Conservation (phyloP, 1,284 basidiomycete genomes). For the Cutaneotrichosporon mucoides region DNA sequence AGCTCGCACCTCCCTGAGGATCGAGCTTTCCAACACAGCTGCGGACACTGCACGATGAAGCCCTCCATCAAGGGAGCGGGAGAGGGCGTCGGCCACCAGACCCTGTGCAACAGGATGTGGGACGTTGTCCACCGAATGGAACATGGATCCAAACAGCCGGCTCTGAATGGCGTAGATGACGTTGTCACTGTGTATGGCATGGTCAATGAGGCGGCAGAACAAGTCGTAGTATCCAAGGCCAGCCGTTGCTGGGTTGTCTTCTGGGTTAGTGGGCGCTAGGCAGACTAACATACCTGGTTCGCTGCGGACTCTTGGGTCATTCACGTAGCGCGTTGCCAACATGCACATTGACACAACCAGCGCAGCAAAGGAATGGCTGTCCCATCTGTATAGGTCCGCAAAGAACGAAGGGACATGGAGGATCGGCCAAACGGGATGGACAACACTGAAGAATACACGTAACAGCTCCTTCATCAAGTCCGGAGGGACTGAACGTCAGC, state of each 20-base stretch:
- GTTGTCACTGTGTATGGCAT: slow-evolving; percentile 17
- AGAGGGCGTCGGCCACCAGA: slow-evolving; percentile 12
- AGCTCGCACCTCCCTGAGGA: slow-evolving; percentile 11
- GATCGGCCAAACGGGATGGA: slow-evolving; percentile 22
- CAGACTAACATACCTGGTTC: neutral
- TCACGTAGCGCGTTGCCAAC: slow-evolving; percentile 12
- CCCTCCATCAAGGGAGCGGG: slow-evolving; percentile 11
- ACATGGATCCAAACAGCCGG: slow-evolving; percentile 18
- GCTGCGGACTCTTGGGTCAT: slow-evolving; percentile 7
- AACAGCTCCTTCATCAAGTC: slow-evolving; percentile 13
- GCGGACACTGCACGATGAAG: slow-evolving; percentile 12
- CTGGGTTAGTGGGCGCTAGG: neutral
- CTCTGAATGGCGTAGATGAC: slow-evolving; percentile 20
- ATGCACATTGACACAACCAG: slow-evolving; percentile 18
- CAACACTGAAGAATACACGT: slow-evolving; percentile 16
- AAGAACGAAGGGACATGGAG: slow-evolving; percentile 19
- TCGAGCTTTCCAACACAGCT: neutral
- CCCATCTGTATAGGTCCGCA: slow-evolving; percentile 8
- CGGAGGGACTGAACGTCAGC: slow-evolving; percentile 4
- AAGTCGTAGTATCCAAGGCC: slow-evolving; percentile 13
- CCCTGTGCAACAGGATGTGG: slow-evolving; percentile 21
- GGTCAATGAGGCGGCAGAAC: slow-evolving; percentile 19
- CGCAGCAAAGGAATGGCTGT: slow-evolving; percentile 13
- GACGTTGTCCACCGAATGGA: slow-evolving; percentile 21
- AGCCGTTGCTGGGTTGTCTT: slow-evolving; percentile 15